Percentiles rank a stretch among this genome's conserved stretches.
Conservation (phyloP, 441 rosid genomes). For the Erysimum cheiri region DNA sequence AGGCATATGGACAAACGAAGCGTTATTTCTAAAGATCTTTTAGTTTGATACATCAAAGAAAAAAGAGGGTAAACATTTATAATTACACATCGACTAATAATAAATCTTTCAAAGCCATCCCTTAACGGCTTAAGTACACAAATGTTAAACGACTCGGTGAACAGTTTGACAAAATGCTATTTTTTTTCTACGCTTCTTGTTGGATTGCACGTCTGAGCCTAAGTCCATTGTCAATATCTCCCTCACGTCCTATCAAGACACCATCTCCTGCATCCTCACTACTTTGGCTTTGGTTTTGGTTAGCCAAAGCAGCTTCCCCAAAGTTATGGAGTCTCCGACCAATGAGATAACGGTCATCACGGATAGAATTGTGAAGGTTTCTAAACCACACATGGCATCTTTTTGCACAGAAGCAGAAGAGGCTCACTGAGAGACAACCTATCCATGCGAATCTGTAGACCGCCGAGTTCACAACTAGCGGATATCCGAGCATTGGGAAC, state of each 20-base stretch:
- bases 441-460: conserved; percentile 96
- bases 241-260: conserved; percentile 47
- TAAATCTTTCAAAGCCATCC: conserved; percentile 24
- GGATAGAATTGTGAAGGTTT: conserved; percentile 96
- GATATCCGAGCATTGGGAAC: conserved; percentile 90
- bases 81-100: conserved; percentile 40
- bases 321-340: conserved; percentile 92
- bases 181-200: conserved; percentile 44
- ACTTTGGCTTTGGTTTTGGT: conserved; percentile 29
- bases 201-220: conserved; percentile 60
- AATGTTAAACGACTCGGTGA: conserved; percentile 15
- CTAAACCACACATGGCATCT: conserved; percentile 94
- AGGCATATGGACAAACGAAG: conserved; percentile 16
- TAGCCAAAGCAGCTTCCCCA: conserved; percentile 54
- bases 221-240: conserved; percentile 65
- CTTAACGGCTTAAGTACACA: conserved; percentile 27
- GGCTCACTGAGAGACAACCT: conserved; percentile 80
- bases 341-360: conserved; percentile 89
- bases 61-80: conserved; percentile 1
- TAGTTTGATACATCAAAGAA: background rate
- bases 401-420: conserved; percentile 79
- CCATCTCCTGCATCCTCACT: conserved; percentile 31
- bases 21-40: conserved; percentile 24
- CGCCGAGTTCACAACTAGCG: conserved; percentile 85
- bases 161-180: conserved; percentile 17